These are phyloP conservation scores for Asterophora parasitica DNA, from an alignment of 768 basidiomycete genomes.

Conservation along the genomic window DNA sequence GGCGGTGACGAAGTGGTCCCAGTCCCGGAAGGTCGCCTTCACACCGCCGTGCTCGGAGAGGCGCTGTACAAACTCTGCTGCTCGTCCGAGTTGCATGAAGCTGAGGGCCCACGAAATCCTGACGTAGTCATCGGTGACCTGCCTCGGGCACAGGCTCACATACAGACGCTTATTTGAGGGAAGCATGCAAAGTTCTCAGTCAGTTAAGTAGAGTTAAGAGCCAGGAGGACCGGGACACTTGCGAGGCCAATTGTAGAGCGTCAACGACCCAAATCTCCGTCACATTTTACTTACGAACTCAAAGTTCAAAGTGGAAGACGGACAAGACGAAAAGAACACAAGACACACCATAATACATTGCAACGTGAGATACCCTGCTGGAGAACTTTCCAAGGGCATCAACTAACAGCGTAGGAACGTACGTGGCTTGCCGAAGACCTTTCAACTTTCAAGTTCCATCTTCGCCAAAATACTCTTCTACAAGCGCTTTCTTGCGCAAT, in stretches of 20 bases:
- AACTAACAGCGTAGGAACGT: conserved; percentile 8
- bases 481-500: conserved; percentile 74
- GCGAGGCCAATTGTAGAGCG: not conserved
- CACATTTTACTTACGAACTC: too few relatives aligned
- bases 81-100: too few relatives aligned
- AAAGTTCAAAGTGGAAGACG: too few relatives aligned
- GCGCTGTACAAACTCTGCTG: too few relatives aligned
- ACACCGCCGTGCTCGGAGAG: too few relatives aligned
- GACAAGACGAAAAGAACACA: not conserved
- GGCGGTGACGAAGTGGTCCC: too few relatives aligned
- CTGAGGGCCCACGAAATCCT: too few relatives aligned
- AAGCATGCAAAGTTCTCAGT: not conserved
- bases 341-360: not conserved
- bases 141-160: too few relatives aligned
- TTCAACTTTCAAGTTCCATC: conserved; percentile 22
- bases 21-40: too few relatives aligned
- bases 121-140: too few relatives aligned
- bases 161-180: not conserved
- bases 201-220: not conserved
- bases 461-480: conserved; percentile 66
- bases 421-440: not conserved
- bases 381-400: conserved; percentile 1
- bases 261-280: not conserved
- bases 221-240: not conserved
- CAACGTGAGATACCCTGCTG: not conserved